Evolutionary conservation across 2,329 filamentous ascomycete species (phyloP).

Genomic region (Emydomyces testavorans): DNA sequence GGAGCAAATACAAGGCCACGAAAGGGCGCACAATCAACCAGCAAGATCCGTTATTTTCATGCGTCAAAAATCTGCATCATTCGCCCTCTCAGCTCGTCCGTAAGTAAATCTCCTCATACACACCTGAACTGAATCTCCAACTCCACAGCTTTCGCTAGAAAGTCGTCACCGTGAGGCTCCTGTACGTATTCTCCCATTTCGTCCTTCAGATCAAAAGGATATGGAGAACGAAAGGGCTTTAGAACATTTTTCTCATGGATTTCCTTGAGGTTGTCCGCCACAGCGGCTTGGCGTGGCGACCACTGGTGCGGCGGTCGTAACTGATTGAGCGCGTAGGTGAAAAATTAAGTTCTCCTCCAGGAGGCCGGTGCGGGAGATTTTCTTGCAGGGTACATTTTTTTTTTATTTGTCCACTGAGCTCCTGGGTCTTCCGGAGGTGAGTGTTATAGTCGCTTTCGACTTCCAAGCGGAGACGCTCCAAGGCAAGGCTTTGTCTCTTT

Average conservation of each 20-base stretch:
- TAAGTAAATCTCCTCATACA: no score
- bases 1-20: no score
- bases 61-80: no score
- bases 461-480: conserved; percentile 10
- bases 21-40: no score
- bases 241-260: neutral
- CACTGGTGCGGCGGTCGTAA: neutral
- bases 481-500: conserved; percentile 4
- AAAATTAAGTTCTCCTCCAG: neutral
- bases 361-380: neutral
- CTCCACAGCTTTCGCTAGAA: neutral
- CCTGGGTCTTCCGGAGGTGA: neutral
- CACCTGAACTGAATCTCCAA: neutral
- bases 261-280: neutral
- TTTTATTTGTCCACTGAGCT: neutral
- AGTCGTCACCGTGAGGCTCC: neutral
- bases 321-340: neutral
- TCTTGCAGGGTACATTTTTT: neutral
- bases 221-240: neutral
- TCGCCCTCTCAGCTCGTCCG: no score
- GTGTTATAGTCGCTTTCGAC: conserved; percentile 6
- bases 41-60: no score
- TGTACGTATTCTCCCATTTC: neutral
- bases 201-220: neutral
- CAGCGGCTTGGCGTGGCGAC: neutral